Conservation (phyloP, 164 flowering plant genomes). For the Piper betle region DNA sequence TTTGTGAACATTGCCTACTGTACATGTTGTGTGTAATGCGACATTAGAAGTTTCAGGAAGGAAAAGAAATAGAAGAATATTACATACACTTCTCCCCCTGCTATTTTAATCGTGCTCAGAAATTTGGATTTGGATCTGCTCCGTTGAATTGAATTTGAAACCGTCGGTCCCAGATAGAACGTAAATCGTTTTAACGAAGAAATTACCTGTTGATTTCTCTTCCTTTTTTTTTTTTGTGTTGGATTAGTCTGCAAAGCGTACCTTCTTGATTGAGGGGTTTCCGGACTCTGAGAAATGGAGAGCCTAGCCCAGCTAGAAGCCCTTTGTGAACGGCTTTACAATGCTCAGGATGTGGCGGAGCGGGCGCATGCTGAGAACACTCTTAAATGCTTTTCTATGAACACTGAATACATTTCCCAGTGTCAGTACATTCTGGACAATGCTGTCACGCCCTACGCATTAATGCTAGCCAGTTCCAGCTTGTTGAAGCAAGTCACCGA, state of each 20-base stretch:
- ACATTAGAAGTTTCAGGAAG: constrained; percentile 6
- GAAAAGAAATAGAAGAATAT: constrained; percentile 14
- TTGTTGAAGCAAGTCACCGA: constrained; percentile 97
- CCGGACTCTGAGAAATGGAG: constrained; percentile 52
- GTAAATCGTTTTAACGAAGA: background rate
- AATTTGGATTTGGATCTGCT: constrained; percentile 13
- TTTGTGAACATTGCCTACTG: constrained; percentile 15
- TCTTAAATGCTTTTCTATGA: constrained; percentile 78
- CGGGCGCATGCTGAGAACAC: constrained; percentile 93
- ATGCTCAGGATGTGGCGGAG: constrained; percentile 87
- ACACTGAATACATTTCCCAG: constrained; percentile 83
- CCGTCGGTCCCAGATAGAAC: constrained; percentile 20
- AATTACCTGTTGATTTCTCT: background rate
- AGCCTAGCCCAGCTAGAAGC: constrained; percentile 89
- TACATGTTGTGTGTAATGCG: constrained; percentile 23
- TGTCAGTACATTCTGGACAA: constrained; percentile 95
- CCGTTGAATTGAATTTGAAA: constrained; percentile 25
- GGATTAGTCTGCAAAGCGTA: constrained; percentile 19
- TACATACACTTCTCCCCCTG: constrained; percentile 10
- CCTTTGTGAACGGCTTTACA: constrained; percentile 93
- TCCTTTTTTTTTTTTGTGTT: constrained; percentile 1
- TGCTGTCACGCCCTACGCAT: constrained; percentile 81
- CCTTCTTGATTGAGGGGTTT: constrained; percentile 17
- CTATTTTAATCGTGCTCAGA: constrained; percentile 10
- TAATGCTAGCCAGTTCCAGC: constrained; percentile 98